Evolutionary conservation across 2,329 filamentous ascomycete genomes (phyloP).

Genomic region (Colletotrichum sp.): DNA sequence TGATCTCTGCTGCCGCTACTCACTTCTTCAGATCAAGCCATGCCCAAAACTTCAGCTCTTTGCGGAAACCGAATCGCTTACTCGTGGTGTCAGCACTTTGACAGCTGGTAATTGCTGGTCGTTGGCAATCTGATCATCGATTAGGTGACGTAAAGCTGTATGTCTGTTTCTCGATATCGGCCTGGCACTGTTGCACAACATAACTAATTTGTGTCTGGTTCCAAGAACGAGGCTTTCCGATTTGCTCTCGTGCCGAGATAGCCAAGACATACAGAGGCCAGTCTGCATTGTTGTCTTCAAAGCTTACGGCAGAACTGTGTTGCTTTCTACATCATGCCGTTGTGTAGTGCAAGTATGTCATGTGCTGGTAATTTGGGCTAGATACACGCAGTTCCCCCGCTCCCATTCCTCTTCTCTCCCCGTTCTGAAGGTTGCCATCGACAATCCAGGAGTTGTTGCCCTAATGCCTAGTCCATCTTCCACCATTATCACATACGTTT

Average conservation of each 20-base stretch:
- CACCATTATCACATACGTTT: not conserved
- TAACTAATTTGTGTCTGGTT: not conserved
- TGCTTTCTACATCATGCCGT: not conserved
- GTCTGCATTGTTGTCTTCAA: not conserved
- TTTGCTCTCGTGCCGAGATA: not conserved
- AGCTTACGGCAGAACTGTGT: not conserved
- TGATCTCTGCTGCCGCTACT: not conserved
- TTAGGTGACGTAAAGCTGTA: not conserved
- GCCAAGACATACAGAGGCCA: not conserved
- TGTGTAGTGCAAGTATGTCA: not conserved
- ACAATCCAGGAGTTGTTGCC: not conserved
- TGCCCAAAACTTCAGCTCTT: not conserved
- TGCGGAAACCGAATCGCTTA: not conserved
- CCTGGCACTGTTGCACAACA: not conserved
- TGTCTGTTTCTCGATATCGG: not conserved
- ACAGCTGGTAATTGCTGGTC: not conserved
- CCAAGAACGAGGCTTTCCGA: not conserved
- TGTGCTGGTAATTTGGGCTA: not conserved
- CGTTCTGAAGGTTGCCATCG: not conserved
- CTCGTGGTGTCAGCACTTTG: not conserved
- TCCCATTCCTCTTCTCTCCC: not conserved
- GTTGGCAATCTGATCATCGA: not conserved
- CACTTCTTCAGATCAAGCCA: not conserved
- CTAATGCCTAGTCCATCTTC: not conserved
- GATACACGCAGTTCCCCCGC: not conserved